Evolutionary conservation across 192 early-diverging fungal genomes (phyloP).

Genomic region (Backusella parvicylindrica): DNA sequence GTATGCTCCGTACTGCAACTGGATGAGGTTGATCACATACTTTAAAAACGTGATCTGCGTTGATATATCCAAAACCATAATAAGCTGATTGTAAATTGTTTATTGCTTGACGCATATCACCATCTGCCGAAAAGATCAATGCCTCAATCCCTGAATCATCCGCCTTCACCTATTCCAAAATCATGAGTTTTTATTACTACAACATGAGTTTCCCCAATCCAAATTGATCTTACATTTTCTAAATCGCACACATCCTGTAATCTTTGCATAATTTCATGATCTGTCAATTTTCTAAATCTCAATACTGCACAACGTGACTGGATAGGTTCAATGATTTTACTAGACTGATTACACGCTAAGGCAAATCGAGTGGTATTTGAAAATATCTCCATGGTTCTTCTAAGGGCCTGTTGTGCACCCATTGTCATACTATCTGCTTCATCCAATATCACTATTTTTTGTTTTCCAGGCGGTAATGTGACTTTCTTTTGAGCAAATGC

Average conservation of each 20-base stretch:
- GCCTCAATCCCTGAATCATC: constrained; percentile 89
- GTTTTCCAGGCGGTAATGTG: constrained; percentile 81
- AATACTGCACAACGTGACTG: constrained; percentile 94
- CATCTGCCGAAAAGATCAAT: constrained; percentile 93
- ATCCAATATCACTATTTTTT: constrained; percentile 93
- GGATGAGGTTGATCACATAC: constrained; percentile 98
- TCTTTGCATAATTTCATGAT: constrained; percentile 76
- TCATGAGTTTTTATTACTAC: background rate
- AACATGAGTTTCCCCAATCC: background rate
- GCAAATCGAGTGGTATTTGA: constrained; percentile 95
- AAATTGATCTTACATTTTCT: constrained; percentile 59
- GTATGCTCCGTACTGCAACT: constrained; percentile 68
- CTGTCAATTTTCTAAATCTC: constrained; percentile 76
- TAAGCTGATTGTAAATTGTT: constrained; percentile 93
- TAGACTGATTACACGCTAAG: constrained; percentile 92
- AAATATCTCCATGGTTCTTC: constrained; percentile 98
- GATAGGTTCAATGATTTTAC: constrained; percentile 98
- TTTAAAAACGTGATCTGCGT: constrained; percentile 90
- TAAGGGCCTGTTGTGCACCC: constrained; percentile 94
- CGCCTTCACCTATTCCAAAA: constrained; percentile 63
- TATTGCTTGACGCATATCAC: constrained; percentile 98
- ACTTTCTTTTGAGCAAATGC: constrained; percentile 99
- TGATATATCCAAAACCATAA: constrained; percentile 83
- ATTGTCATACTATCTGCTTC: constrained; percentile 99
- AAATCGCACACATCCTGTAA: constrained; percentile 78